phyloP scores from a whole-genome alignment of 2,329 filamentous ascomycete genomes.

The Colletotrichum liaoningense region DNA sequence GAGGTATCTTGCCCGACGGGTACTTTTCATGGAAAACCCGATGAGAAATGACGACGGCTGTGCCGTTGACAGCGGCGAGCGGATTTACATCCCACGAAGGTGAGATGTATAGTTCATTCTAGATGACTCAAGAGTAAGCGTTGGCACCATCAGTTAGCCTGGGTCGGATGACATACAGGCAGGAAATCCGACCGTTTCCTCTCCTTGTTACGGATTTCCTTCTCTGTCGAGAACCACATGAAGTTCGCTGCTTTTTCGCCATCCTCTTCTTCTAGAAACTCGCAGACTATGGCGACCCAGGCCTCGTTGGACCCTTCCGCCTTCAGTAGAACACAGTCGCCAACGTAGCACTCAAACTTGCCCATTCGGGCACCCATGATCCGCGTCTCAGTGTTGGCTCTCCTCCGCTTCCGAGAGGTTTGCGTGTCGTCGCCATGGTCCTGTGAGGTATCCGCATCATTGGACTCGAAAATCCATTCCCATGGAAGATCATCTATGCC shows the following conservation, averaged over 20 bases:
- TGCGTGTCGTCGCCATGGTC: not conserved
- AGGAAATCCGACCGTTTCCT: constrained; percentile 86
- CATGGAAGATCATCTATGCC: constrained; percentile 78
- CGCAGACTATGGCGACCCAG: constrained; percentile 91
- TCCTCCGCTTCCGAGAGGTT: not conserved
- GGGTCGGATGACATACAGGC: constrained; percentile 59
- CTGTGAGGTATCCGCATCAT: constrained; percentile 30
- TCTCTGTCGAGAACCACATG: constrained; percentile 95
- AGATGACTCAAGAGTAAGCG: not conserved
- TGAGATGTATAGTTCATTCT: constrained; percentile 94
- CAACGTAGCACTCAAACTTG: constrained; percentile 81
- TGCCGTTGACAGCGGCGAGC: constrained; percentile 89
- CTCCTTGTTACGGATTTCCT: constrained; percentile 85
- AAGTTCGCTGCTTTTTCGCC: constrained; percentile 86
- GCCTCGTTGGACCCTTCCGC: constrained; percentile 87
- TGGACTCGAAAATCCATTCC: constrained; percentile 79
- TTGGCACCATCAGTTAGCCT: not conserved
- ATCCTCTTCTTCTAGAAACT: constrained; percentile 81
- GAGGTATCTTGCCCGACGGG: constrained; percentile 80
- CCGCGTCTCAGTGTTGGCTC: not conserved
- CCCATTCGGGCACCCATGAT: constrained; percentile 89
- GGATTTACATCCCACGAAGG: constrained; percentile 89
- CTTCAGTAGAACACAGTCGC: constrained; percentile 88
- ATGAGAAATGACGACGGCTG: constrained; percentile 82
- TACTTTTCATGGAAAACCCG: constrained; percentile 75